Base-by-base conservation (phyloP, 108 stramenopile species). In the Aurantiochytrium sp. region DNA sequence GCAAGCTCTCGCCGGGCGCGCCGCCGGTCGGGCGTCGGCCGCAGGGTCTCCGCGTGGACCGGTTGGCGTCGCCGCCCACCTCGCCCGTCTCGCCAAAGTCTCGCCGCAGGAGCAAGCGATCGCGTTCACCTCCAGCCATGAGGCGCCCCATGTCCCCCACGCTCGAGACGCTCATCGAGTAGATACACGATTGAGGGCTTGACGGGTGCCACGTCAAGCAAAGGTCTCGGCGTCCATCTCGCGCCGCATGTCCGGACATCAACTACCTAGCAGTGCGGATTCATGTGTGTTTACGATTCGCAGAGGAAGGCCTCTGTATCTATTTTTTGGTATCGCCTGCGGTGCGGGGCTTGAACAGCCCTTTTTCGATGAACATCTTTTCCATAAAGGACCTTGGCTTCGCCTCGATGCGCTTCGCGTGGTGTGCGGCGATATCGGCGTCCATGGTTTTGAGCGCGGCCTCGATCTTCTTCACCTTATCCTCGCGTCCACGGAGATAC, bases 331-430 rank as follows among this genome's bases (percentile, higher is more conserved):
- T 81, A 6, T 81, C 32, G 73, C 21, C 22, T 12, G 24, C 15
- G 0, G 27, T 34, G 59, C 59, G 59, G 8, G 36, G 19, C 73
- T 81, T 81, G 42, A 41, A 81, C 19, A 81, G 39, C 6, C 73
- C 73, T 12, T 41, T 6, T 24, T 81, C 32, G n/a, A 81, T 81
- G 39, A 81, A 81, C 12, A 48, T 6, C 36, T 42, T 81, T 24
- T 81, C 73, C 42, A 81, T 6, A 24, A 48, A 48, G n/a, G 73
- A 81, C 73, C 73, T 41, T 17, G 73, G 73, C 73, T 48, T 81
- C 21, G 6, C 8, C 39, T 37, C 73, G 32, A 81, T 81, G 45
- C 73, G 73, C 73, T 81, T 12, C 17, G 45, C 45, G 45, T 81
- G 73, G 73, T 81, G 45, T 24, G 39, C 73, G 24, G 39, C 73